A percentile compares a stretch with the other conserved stretches of the same genome.
Evolutionary conservation across 2,329 filamentous ascomycete species (phyloP).

Genomic region (Ophiostoma ulmi): DNA sequence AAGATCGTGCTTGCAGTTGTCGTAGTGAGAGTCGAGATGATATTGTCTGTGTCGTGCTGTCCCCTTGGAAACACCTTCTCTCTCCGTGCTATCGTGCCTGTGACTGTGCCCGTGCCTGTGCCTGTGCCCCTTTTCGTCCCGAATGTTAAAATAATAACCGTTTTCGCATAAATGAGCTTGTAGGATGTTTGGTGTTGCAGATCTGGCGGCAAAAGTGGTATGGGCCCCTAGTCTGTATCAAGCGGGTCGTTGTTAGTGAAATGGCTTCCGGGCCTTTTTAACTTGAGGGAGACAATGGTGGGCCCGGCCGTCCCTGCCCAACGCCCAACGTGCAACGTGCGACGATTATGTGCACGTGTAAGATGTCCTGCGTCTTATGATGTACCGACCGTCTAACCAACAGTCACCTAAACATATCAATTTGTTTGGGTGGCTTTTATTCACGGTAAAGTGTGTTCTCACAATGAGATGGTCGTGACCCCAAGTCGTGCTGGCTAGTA

Average conservation of each 20-base stretch:
- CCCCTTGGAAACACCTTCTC: conserved; percentile 3
- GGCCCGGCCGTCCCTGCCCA: conserved; percentile 3
- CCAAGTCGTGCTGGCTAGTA: neutral
- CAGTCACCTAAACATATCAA: neutral
- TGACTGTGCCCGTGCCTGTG: neutral
- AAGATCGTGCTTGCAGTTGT: neutral
- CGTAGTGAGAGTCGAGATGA: neutral
- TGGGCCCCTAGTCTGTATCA: conserved; percentile 16
- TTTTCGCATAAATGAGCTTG: conserved; percentile 20
- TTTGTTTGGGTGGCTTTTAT: neutral
- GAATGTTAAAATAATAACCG: neutral
- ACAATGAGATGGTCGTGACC: neutral
- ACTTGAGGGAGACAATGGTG: neutral
- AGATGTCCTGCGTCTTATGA: neutral
- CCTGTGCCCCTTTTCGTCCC: conserved; percentile 15
- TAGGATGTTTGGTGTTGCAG: conserved; percentile 25
- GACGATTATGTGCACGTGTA: neutral
- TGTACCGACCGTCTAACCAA: neutral
- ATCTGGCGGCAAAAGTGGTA: conserved; percentile 23
- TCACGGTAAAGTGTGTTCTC: neutral
- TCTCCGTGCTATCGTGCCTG: neutral
- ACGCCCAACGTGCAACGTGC: neutral
- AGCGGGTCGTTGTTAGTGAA: conserved; percentile 12
- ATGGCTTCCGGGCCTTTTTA: neutral
- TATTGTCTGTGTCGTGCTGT: neutral